Evolutionary conservation across 1,139 yeast genomes (phyloP).

Genomic region (Pneumocystis wakefieldiae): DNA sequence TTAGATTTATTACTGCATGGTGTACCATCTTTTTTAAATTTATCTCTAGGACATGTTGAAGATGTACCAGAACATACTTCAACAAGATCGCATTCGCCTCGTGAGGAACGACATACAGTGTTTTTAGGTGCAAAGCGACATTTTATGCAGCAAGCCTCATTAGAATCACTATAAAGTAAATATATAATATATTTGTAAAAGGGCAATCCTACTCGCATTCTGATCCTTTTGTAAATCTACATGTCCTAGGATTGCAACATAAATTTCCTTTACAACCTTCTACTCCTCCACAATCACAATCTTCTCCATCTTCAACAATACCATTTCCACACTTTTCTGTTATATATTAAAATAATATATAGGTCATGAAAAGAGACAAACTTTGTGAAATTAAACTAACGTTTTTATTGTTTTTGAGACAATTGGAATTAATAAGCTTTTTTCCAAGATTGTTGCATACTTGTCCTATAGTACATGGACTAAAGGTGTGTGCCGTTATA

Average conservation of each 20-base stretch:
- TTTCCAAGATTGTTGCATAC: conserved; percentile 24
- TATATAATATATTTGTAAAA: background rate
- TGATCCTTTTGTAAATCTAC: conserved; percentile 24
- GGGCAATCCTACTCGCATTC: conserved; percentile 21
- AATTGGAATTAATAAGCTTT: conserved; percentile 23
- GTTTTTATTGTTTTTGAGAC: conserved; percentile 25
- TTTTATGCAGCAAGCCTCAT: conserved; percentile 24
- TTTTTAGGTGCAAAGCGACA: conserved; percentile 23
- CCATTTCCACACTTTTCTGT: conserved; percentile 28
- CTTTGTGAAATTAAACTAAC: conserved; percentile 18
- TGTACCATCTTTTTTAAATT: conserved; percentile 21
- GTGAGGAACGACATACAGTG: conserved; percentile 23
- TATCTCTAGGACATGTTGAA: conserved; percentile 24
- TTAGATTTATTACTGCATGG: conserved; percentile 19
- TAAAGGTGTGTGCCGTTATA: conserved; percentile 21
- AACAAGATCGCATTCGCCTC: conserved; percentile 27
- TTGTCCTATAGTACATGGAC: conserved; percentile 27
- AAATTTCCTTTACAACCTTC: conserved; percentile 24
- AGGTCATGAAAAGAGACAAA: background rate
- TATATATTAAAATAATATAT: background rate
- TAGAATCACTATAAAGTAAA: conserved; percentile 16
- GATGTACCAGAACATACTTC: conserved; percentile 27
- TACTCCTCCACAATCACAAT: conserved; percentile 29
- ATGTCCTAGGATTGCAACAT: conserved; percentile 28
- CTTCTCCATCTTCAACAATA: conserved; percentile 30